Base-by-base conservation (phyloP, 176 grass and related monocot genomes). In the Bothriochloa decipiens region DNA sequence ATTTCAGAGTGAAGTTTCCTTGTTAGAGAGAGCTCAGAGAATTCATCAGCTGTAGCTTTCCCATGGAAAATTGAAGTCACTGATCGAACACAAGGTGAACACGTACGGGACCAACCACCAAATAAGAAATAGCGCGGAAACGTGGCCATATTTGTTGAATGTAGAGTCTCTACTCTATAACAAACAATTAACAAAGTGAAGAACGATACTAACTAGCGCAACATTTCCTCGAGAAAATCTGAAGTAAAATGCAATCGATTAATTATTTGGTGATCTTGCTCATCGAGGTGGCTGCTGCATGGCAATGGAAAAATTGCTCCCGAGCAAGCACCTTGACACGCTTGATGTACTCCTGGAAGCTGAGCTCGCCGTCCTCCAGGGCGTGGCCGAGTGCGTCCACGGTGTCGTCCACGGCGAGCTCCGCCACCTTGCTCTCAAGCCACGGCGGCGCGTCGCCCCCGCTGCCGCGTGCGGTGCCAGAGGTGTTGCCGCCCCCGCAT, bases 291-390 rank as follows among this genome's bases (percentile, higher is more conserved):
- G 40, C 1, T 6, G 40, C 61, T 11, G 41, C 64, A 14, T 80
- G 0, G 78, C 64, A 68, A 29, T 77, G 72, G 55, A 90, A 82
- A 79, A 86, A 90, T 2, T 90, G 78, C 45, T 90, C 72, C 42
- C 88, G 82, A 11, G 83, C 40, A 33, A 90, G 81, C 20, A 46
- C 5, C 69, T 81, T 90, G 32, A 90, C 83, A 39, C 43, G 78
- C 78, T 37, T 81, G 42, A 81, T 68, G 43, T 81, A 81, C 27
- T 68, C 78, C 11, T 32, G 42, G 28, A 81, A 53, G 41, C 11
- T 12, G n/a, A 62, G 9, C 1, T 12, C n/a, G 12, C 78, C 78
- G 4, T 37, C 2, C 28, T 68, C 64, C 20, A 81, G 78, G 28
- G 78, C 78, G 18, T 6, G 43, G 28, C 78, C 78, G 16, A 81